Evolutionary conservation across 768 basidiomycete species (phyloP).

Genomic region (Lepiota venenata): DNA sequence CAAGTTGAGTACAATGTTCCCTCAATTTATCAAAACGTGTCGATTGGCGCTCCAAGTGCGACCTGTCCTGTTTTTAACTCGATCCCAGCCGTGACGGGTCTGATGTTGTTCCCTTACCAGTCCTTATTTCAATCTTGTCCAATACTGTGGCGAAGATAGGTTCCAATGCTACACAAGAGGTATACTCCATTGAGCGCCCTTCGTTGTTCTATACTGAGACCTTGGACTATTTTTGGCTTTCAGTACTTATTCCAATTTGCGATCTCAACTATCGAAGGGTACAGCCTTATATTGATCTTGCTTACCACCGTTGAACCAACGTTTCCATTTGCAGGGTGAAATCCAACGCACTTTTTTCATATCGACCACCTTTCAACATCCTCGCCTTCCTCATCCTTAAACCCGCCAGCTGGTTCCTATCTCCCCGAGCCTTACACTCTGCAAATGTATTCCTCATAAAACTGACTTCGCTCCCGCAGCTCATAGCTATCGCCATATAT

Average conservation of each 20-base stretch:
- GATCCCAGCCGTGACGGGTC: not conserved
- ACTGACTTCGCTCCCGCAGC: conserved; percentile 76
- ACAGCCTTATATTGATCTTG: conserved; percentile 10
- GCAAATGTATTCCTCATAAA: conserved; percentile 86
- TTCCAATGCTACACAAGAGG: conserved; percentile 51
- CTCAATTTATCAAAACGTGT: conserved; percentile 1
- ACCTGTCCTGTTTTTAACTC: not conserved
- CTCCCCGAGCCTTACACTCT: conserved; percentile 77
- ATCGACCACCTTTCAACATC: conserved; percentile 88
- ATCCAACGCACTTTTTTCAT: conserved; percentile 86
- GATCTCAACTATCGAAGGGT: conserved; percentile 88
- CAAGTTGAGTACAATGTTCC: conserved; percentile 43
- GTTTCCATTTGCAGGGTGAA: conserved; percentile 57
- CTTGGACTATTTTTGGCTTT: conserved; percentile 26
- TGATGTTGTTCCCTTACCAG: conserved; percentile 20
- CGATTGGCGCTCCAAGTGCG: not conserved
- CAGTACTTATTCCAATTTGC: conserved; percentile 87
- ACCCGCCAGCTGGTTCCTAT: conserved; percentile 71
- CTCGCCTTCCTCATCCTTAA: conserved; percentile 78
- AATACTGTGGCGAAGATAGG: conserved; percentile 87
- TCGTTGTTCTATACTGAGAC: conserved; percentile 1
- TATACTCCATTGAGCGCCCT: conserved; percentile 13
- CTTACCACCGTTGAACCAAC: not conserved
- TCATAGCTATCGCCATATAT: conserved; percentile 73
- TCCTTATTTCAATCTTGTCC: conserved; percentile 87